Evolutionary conservation across 352 stramenopile genomes (phyloP), one percentile per base, ranked within the genome.

Genomic region (Phytopythium sindhum): DNA sequence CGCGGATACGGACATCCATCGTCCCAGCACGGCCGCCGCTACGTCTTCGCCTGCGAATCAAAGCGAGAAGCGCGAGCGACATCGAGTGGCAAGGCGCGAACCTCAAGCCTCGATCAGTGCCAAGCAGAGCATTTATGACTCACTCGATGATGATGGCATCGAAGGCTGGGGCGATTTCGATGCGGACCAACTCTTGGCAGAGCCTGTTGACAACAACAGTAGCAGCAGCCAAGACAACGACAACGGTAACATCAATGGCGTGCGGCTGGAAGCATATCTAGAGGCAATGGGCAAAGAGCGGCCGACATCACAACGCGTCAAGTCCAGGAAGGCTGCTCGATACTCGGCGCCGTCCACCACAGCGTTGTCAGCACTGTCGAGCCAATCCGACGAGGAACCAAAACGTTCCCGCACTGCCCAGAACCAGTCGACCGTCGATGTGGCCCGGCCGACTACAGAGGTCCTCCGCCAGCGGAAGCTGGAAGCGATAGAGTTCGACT

Each of bases 161-260:
- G 65, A 76, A 50, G 80, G 67, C 52, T 90, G 80, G 80, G 78
- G 75, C 5, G 78, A 90, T 37, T 84, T 86, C 39, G 71, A 90
- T 42, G 61, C 78, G 2, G 80, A 89, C 60, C 69, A 63, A 50
- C 61, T 89, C 31, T 61, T 89, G 29, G 52, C 61, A 28, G 64
- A 72, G 31, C 63, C n/a, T 24, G 39, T 19, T 2, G n/a, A 31
- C 31, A 60, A 60, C 21, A 60, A 45, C 33, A 31, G 0, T 11
- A 26, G 31, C n/a, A 33, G n/a, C 53, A 33, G 44, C 44, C n/a
- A n/a, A n/a, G 14, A 8, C 45, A 53, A n/a, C 10, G 2, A 12
- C 45, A 53, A 31, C 11, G 45, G 45, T 21, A 9, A 8, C 15
- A n/a, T n/a, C n/a, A n/a, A n/a, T n/a, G 14, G 14, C 14, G 2